Evolutionary conservation across 1,139 yeast species (phyloP), one percentile per base, ranked within the genome.

Genomic region (Sporopachydermia cereana): DNA sequence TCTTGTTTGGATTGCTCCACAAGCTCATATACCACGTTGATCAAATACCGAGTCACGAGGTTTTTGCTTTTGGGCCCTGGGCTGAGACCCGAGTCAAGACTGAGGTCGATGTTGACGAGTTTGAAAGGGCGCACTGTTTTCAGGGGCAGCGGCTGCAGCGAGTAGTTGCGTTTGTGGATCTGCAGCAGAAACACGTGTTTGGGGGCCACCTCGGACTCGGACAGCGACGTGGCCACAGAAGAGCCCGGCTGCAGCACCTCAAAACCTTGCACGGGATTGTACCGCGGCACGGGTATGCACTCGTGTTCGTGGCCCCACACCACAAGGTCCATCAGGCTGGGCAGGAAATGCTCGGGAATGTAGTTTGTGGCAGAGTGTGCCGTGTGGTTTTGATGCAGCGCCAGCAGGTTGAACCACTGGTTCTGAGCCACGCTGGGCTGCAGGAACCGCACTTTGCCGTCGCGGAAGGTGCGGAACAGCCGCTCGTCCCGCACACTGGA

Each of bases 241-340:
- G 96, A 85, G 0, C 99, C 99, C 0, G 96, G 94, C 59, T 89
- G 96, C 41, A 93, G 68, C 0, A 89, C 88, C 49, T 78, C 78
- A 57, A 89, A 86, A 1, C 79, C 81, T 24, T 77, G 78, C 21
- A 74, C 74, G 0, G 83, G 73, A 57, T 86, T 88, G 43, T 67
- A 68, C 0, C 68, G 71, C 0, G 95, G 79, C 50, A 75, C 77
- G 1, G 91, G 85, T 4, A 82, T 71, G 57, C 97, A 88, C 59
- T 91, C 97, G 62, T 91, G 99, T 58, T 91, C 99, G 60, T 91
- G 99, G 7, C 98, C 99, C 99, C 99, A 91, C 2, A 88, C 65
- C 0, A 91, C 77, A 48, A 91, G 69, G 57, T 91, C 85, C 45
- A 91, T 57, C 57, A 89, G 89, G 17, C 72, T 68, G 0, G 97